Evolutionary conservation across 2,329 filamentous ascomycete genomes (phyloP).

Genomic region (Cercospora sp.): DNA sequence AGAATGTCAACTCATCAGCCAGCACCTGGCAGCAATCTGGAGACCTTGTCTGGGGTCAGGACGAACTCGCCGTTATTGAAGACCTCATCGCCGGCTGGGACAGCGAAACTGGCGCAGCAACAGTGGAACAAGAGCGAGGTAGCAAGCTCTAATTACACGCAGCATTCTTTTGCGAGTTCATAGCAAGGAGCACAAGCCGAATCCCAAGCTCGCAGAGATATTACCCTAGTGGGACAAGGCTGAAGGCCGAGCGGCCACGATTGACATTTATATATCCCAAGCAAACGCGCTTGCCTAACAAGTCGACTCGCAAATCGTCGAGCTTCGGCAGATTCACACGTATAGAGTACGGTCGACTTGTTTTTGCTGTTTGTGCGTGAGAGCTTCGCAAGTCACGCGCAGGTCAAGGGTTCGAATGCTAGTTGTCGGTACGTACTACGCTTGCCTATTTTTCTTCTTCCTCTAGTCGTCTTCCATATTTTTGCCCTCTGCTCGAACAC

Average conservation of each 20-base stretch:
- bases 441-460: neutral
- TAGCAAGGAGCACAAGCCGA: neutral
- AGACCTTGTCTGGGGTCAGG: slow-evolving; percentile 32
- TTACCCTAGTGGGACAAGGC: neutral
- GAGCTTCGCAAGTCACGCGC: neutral
- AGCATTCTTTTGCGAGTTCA: neutral
- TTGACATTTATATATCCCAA: neutral
- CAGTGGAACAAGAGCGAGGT: slow-evolving; percentile 3
- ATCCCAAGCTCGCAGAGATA: neutral
- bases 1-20: slow-evolving; percentile 9
- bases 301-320: neutral
- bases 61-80: slow-evolving; percentile 28
- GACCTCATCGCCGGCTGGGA: slow-evolving; percentile 30
- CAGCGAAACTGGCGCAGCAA: slow-evolving; percentile 14
- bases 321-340: neutral
- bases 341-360: neutral
- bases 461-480: neutral
- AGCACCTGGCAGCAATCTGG: slow-evolving; percentile 22
- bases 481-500: neutral
- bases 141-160: slow-evolving; percentile 6
- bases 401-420: neutral
- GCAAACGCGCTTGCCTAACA: neutral
- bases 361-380: neutral
- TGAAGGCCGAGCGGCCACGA: neutral
- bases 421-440: neutral